Conservation (phyloP, 768 basidiomycete genomes). For the Favolaschia claudopus region DNA sequence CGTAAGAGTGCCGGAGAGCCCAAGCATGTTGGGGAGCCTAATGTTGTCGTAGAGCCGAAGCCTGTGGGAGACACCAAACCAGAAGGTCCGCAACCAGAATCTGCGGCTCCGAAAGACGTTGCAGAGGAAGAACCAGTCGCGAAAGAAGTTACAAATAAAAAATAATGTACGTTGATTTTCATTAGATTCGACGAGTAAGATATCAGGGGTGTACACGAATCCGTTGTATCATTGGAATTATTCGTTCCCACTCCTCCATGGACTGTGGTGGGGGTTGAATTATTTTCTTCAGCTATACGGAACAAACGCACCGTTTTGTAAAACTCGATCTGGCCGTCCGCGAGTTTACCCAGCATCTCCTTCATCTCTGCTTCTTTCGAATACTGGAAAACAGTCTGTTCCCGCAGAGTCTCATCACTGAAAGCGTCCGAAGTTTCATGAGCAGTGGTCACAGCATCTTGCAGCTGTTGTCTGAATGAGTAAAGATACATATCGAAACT, state of each 20-base stretch:
- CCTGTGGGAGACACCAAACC: no score
- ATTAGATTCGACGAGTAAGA: constrained; percentile 24
- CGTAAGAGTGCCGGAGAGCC: no score
- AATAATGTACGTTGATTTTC: constrained; percentile 30
- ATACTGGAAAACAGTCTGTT: constrained; percentile 89
- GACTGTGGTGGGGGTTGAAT: constrained; percentile 53
- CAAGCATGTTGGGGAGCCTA: no score
- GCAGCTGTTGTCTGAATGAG: constrained; percentile 61
- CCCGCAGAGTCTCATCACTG: constrained; percentile 91
- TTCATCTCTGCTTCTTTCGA: constrained; percentile 97
- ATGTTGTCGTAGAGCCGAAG: no score
- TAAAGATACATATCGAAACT: background rate
- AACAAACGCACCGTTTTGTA: constrained; percentile 71
- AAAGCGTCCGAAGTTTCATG: constrained; percentile 97
- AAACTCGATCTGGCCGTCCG: constrained; percentile 95
- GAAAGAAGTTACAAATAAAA: no score
- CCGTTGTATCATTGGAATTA: constrained; percentile 91
- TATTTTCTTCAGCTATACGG: background rate
- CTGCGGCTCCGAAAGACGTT: background rate
- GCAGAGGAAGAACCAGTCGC: no score
- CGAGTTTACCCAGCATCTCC: constrained; percentile 87
- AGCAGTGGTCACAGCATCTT: constrained; percentile 94
- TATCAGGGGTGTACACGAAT: constrained; percentile 84
- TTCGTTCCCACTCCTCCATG: constrained; percentile 97
- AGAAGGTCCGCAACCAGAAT: no score